Evolutionary conservation across 176 grass and related monocot genomes (phyloP), one percentile per base, ranked within the genome.

Genomic region (Lolium multiflorum): DNA sequence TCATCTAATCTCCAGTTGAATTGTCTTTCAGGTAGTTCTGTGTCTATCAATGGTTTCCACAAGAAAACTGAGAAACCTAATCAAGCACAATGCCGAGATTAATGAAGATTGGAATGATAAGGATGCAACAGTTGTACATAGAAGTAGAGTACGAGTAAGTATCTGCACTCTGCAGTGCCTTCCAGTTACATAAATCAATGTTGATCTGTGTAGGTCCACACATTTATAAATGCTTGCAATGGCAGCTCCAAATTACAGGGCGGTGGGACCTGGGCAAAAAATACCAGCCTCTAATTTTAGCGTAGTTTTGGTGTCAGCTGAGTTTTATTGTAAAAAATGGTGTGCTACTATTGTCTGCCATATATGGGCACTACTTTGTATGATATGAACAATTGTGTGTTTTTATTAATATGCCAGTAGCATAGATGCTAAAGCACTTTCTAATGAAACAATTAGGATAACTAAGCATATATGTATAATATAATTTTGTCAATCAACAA

Each of bases 41-140:
- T 31, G 80, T 76, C 58, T 77, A 79, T 31, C 67, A 82, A 98
- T 98, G 96, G 88, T 91, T 74, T 94, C 96, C 52, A 81, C 93
- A 67, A 90, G 96, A 73, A 98, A 98, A 93, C 69, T 83, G 49
- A 95, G 93, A 87, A 95, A 94, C 70, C 74, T 81, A n/a, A 93
- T 88, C 80, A 98, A 93, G 57, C 87, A 87, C 26, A 95, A 92
- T 92, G 81, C 91, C 35, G 93, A 95, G 87, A 76, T 89, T 77
- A 94, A 89, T 71, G 93, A 94, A 61, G 91, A 94, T 25, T 98
- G 93, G 91, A 35, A 83, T 47, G 93, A 94, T 71, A 94, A 91
- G 80, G 96, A 98, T 86, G 71, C 71, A 24, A 54, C 86, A 83
- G 85, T 48, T 92, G 77, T 84, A 37, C 84, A 88, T 31, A 92